Base-by-base conservation (phyloP, 148 eudicot genomes). In the Silene latifolia region DNA sequence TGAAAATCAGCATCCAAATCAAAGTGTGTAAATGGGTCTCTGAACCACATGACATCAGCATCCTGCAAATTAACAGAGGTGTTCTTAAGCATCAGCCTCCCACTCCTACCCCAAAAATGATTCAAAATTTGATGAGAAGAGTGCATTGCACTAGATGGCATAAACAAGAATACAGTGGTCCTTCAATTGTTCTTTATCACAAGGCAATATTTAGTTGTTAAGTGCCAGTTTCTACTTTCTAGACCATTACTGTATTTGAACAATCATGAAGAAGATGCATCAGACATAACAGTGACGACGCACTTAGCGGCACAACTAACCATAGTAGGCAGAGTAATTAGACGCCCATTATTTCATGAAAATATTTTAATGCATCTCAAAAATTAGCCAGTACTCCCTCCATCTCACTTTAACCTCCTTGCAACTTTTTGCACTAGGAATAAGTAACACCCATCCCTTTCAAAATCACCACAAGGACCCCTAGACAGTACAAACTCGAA, bases 31-130 rank as follows among this genome's bases (percentile, higher is more conserved):
- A 86, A 86, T 51, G 92, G 92, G 85, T 86, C 82, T 78, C 92
- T 83, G 76, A 88, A 80, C 92, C 92, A 88, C 92, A 88, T 83
- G 57, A 86, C 65, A 82, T 88, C 89, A 23, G 88, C 85, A 77
- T 88, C 92, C 92, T 88, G 87, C 32, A 78, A 46, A 42, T 72
- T 54, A 72, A 76, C 61, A 51, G 11, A 77, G 44, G 44, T 13
- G 64, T 32, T 48, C 56, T 8, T 51, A 44, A 78, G 75, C 76
- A 72, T 66, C 56, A 32, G 59, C 8, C 20, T 48, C 54, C 54
- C 14, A 48, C 8, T 48, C 54, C 54, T 48, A 57, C n/a, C 39
- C 17, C 10, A 24, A 63, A 24, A 10, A 27, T 48, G 54, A 11
- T 14, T 48, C 54, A 14, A 2, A 48, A 48, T 14, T 48, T 48